Percentiles rank a stretch among this genome's conserved stretches.
These are phyloP conservation scores for Beauveria rudraprayagi DNA, from an alignment of 2,329 filamentous ascomycete species.

Conservation along the genomic window DNA sequence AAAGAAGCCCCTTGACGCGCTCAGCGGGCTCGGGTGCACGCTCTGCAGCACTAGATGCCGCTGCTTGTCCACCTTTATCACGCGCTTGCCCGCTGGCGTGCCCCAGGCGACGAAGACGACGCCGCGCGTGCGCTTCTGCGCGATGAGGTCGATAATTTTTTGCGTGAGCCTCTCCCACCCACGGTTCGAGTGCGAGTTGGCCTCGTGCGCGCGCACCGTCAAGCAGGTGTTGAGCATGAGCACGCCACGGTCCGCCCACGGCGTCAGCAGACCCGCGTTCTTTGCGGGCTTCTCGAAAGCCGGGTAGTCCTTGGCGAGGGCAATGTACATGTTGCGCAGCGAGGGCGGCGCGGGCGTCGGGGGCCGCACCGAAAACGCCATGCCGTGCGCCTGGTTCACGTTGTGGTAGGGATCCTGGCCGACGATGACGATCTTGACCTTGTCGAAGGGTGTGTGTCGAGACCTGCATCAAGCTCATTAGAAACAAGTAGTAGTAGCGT, in stretches of 20 bases:
- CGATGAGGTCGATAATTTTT: constrained; percentile 80
- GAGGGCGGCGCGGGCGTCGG: constrained; percentile 85
- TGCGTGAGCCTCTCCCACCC: constrained; percentile 95
- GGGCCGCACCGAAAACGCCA: constrained; percentile 89
- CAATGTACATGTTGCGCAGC: constrained; percentile 87
- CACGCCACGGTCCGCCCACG: constrained; percentile 91
- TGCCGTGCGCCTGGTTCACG: constrained; percentile 86
- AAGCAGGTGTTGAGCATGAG: constrained; percentile 91
- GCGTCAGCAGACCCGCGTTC: constrained; percentile 73
- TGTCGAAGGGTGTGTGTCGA: constrained; percentile 79
- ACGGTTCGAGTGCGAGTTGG: constrained; percentile 75
- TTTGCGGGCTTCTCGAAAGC: constrained; percentile 67
- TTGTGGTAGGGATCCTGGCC: constrained; percentile 98
- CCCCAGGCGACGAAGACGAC: constrained; percentile 98
- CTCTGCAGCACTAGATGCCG: constrained; percentile 77
- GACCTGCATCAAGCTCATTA: constrained; percentile 56
- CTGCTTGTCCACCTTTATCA: constrained; percentile 61
- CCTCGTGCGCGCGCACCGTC: constrained; percentile 82
- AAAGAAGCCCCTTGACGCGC: constrained; percentile 74
- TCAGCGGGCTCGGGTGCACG: constrained; percentile 90
- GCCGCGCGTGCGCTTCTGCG: constrained; percentile 64
- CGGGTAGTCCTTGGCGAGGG: constrained; percentile 82
- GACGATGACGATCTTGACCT: constrained; percentile 85
- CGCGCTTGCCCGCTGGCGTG: constrained; percentile 70
- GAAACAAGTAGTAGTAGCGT: background rate